Percentiles rank a stretch among this genome's conserved stretches.
Evolutionary conservation across 305 asterid species (phyloP).

Genomic region (Rubia balearica): DNA sequence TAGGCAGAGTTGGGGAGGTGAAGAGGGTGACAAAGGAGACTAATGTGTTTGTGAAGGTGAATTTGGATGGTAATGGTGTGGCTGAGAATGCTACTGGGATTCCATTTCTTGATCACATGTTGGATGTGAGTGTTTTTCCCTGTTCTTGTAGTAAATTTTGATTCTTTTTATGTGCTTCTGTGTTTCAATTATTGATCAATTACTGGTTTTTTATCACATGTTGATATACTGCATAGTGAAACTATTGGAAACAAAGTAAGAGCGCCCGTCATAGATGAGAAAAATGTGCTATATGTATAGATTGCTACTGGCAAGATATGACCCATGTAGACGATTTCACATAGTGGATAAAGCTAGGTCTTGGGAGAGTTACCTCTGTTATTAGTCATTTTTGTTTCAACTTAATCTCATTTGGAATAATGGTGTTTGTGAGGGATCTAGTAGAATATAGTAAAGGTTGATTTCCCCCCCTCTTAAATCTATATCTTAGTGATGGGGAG

Average conservation of each 20-base stretch:
- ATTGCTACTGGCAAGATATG: neutral
- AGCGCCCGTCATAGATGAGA: neutral
- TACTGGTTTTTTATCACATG: neutral
- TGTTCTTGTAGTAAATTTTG: neutral
- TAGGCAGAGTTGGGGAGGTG: constrained; percentile 70
- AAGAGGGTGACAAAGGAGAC: constrained; percentile 91
- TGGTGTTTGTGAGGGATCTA: neutral
- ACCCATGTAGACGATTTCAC: neutral
- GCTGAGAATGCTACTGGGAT: constrained; percentile 78
- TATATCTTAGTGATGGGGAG: neutral
- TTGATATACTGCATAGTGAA: neutral
- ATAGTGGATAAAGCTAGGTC: neutral
- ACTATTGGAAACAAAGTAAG: too few species aligned
- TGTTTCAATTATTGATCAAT: constrained; percentile 4
- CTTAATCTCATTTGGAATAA: neutral
- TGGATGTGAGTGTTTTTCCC: constrained; percentile 53
- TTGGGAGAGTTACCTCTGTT: too few species aligned
- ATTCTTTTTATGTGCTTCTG: neutral
- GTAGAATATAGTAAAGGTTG: neutral
- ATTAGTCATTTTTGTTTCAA: too few species aligned
- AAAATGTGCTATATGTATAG: neutral
- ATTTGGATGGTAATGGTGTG: constrained; percentile 79
- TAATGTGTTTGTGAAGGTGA: constrained; percentile 71
- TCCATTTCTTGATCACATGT: constrained; percentile 93
- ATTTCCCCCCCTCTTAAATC: neutral